Evolutionary conservation across 2,329 filamentous ascomycete species (phyloP).

Genomic region (Sclerotinia glacialis): DNA sequence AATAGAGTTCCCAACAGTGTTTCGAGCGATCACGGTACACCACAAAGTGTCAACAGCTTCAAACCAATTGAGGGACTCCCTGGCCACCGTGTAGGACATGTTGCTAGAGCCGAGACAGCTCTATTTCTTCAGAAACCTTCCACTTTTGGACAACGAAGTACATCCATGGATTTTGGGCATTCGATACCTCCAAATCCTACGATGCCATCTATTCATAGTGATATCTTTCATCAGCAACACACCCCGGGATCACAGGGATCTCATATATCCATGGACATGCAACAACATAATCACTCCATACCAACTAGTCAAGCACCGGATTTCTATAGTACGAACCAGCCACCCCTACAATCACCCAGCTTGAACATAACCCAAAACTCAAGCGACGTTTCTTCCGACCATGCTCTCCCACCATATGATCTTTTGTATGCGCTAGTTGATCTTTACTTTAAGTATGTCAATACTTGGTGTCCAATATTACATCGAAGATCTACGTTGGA

Average conservation of each 20-base stretch:
- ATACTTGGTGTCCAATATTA: constrained; percentile 86
- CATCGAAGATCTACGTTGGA: constrained; percentile 80
- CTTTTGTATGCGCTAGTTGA: constrained; percentile 70
- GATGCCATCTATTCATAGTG: constrained; percentile 44
- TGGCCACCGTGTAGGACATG: constrained; percentile 33
- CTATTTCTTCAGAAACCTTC: constrained; percentile 62
- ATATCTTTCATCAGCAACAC: constrained; percentile 46
- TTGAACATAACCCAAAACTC: constrained; percentile 51
- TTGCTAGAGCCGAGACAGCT: constrained; percentile 55
- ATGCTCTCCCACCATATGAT: constrained; percentile 72
- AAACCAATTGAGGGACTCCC: constrained; percentile 47
- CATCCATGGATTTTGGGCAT: constrained; percentile 50
- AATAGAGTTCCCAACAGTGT: constrained; percentile 41
- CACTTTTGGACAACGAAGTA: constrained; percentile 47
- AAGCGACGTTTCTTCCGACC: constrained; percentile 52
- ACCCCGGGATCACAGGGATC: constrained; percentile 15
- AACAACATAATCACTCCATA: constrained; percentile 36
- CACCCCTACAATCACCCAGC: constrained; percentile 56
- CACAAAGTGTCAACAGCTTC: constrained; percentile 50
- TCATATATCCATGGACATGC: constrained; percentile 31
- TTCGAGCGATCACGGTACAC: constrained; percentile 58
- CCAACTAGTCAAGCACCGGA: constrained; percentile 34
- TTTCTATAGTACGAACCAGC: constrained; percentile 38
- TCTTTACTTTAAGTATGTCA: constrained; percentile 76
- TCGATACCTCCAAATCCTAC: constrained; percentile 46